Evolutionary conservation across 306 rosid species (phyloP), one percentile per base, ranked within the genome.

Genomic region (Citrullus mucosospermus): DNA sequence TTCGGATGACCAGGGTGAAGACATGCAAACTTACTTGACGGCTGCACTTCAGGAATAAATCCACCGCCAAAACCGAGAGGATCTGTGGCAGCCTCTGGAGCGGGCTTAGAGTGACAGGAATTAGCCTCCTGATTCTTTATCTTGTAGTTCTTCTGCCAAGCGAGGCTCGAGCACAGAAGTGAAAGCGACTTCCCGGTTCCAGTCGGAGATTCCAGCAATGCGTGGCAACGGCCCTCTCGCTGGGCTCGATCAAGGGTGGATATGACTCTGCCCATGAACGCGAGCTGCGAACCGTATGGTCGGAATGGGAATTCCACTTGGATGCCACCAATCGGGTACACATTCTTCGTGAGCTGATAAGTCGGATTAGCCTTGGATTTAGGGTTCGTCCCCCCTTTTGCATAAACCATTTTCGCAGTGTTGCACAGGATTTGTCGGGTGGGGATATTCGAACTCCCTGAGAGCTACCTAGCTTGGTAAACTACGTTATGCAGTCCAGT

Each of bases 181-280:
- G 98, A 94, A 34, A 94, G 98, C 18, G 98, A 89, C 79, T 94
- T 94, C 18, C 98, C 98, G 18, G 97, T 90, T 11, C 98, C 98
- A 1, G 98, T 94, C 38, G 97, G 98, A 73, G 98, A 92, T 81
- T 94, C 98, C 30, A 94, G 94, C 77, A 94, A 77, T 3, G 98
- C 98, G 85, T 94, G 98, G 83, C 92, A 94, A 80, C 85, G 97
- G 55, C 96, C 97, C 79, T 93, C 93, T n/a, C 79, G 82, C 79
- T 82, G 90, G 43, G 97, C 96, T 54, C 87, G 94, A 77, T 90
- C 88, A 43, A 94, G 98, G 43, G 98, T 92, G 59, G 96, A 88
- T 79, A 94, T 89, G 8, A 92, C 97, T 79, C 97, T 82, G 14
- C 93, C 93, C 98, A 94, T 94, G 58, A 92, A 94, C 0, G 93